A percentile compares a stretch with the other conserved stretches of the same genome.
These are phyloP conservation scores for Chlorella sp. DNA, from an alignment of 139 green algal species.

Conservation along the genomic window DNA sequence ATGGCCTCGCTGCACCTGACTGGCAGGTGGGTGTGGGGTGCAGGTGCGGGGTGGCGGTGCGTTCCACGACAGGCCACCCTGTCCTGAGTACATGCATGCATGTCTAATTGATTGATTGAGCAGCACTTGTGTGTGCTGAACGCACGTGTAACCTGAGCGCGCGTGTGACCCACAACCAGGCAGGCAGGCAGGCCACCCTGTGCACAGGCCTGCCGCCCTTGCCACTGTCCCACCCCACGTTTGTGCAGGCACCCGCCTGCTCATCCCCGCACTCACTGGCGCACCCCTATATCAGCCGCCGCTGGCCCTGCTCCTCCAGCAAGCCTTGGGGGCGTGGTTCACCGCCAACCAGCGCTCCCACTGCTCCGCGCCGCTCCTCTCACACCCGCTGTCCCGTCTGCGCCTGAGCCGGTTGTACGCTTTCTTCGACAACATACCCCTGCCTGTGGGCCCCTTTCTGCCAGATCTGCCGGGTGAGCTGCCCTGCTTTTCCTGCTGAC, in stretches of 20 bases:
- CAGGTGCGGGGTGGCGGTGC: no score
- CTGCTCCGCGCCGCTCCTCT: neutral
- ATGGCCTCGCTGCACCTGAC: no score
- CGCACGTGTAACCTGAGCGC: no score
- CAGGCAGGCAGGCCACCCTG: neutral
- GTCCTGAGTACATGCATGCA: no score
- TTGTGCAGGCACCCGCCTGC: neutral
- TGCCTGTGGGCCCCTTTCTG: neutral
- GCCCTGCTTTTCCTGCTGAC: no score
- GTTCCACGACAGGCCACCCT: no score
- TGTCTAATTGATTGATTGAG: no score
- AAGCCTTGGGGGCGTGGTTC: neutral
- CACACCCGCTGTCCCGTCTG: neutral
- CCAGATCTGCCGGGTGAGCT: no score
- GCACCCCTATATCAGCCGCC: neutral
- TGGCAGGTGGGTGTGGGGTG: no score
- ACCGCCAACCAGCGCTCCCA: neutral
- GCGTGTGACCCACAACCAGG: no score
- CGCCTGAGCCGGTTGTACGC: neutral
- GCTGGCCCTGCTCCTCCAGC: neutral
- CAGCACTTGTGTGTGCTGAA: no score
- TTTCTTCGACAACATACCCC: neutral
- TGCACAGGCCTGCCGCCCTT: neutral
- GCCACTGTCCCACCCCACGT: neutral
- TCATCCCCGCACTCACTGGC: neutral